These are phyloP conservation scores for Hypoxylon sp. DNA, from an alignment of 2,329 filamentous ascomycete species.

Conservation along the genomic window DNA sequence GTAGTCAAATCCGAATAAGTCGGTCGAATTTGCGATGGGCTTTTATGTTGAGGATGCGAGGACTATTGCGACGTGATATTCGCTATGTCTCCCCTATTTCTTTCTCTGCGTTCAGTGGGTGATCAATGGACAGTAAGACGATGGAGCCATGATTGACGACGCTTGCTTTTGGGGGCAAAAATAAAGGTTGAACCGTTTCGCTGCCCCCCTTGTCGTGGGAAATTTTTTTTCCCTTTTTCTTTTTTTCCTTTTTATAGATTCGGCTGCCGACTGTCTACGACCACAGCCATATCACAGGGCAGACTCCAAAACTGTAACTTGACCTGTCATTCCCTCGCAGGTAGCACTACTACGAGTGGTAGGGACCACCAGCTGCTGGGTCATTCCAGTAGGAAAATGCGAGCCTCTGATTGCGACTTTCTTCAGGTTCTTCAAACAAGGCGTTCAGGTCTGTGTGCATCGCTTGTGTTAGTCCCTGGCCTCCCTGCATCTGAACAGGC, in stretches of 20 bases:
- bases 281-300: neutral
- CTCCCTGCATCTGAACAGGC: slow-evolving; percentile 19
- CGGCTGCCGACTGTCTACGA: neutral
- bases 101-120: neutral
- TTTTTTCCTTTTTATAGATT: slow-evolving; percentile 7
- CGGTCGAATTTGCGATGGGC: neutral
- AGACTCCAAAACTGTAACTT: slow-evolving; percentile 10
- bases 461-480: slow-evolving; percentile 17
- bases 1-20: neutral
- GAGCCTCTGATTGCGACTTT: slow-evolving; percentile 20
- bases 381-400: slow-evolving; percentile 31
- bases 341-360: slow-evolving; percentile 24
- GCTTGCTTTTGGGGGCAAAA: slow-evolving; percentile 17
- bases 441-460: slow-evolving; percentile 27
- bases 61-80: slow-evolving; percentile 1
- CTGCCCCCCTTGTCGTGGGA: slow-evolving; percentile 2
- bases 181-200: slow-evolving; percentile 1
- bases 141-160: neutral
- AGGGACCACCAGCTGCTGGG: slow-evolving; percentile 14
- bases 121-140: neutral
- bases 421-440: slow-evolving; percentile 32
- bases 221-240: neutral
- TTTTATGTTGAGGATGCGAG: neutral
- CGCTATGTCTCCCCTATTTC: neutral
- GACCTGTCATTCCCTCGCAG: neutral